Evolutionary conservation across 192 early-diverging fungal species (phyloP), one percentile per base, ranked within the genome.

Genomic region (Gaertneriomyces semiglobifer): DNA sequence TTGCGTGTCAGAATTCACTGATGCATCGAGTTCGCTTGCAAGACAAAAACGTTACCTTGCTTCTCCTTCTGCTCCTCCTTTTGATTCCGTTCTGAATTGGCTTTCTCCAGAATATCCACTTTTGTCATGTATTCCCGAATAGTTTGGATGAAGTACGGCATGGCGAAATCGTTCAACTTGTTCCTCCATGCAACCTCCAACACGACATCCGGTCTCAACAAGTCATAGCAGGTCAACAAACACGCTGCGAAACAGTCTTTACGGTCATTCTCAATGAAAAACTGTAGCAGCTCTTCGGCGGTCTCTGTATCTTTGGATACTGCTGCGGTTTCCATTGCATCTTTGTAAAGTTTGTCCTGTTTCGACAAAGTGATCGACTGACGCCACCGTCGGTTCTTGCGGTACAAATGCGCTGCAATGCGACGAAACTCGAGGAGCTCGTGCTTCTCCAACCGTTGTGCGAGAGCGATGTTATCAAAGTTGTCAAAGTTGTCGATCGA

Each of bases 291-390:
- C 68, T 99, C 95, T 72, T 99, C 94, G 50, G 92, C 93, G 18
- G 93, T 88, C 55, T 95, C 92, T 12, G 87, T 81, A 66, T 87
- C 92, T 44, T 83, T 84, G 12, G 93, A 95, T 62, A 90, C 88
- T n/a, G 91, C 90, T 7, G 94, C 97, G 6, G 97, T 98, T 61
- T 95, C 93, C 92, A 99, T 99, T 1, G 95, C 95, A 69, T 99
- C 97, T 83, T 97, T 95, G 83, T 88, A 99, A 44, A 98, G 86
- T 65, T 92, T 84, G 77, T 99, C 95, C 79, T 96, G 89, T 84
- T 99, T 98, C 16, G 94, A 97, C 46, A 99, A 77, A 10, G 87
- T 82, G 72, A 99, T 89, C 25, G 94, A 95, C 73, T 99, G 91
- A 70, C 86, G 81, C 95, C 95, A 99, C 64, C 93, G 90, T 79